Evolutionary conservation across 23 red algal genomes (phyloP).

Genomic region (Chondrus crispus): DNA sequence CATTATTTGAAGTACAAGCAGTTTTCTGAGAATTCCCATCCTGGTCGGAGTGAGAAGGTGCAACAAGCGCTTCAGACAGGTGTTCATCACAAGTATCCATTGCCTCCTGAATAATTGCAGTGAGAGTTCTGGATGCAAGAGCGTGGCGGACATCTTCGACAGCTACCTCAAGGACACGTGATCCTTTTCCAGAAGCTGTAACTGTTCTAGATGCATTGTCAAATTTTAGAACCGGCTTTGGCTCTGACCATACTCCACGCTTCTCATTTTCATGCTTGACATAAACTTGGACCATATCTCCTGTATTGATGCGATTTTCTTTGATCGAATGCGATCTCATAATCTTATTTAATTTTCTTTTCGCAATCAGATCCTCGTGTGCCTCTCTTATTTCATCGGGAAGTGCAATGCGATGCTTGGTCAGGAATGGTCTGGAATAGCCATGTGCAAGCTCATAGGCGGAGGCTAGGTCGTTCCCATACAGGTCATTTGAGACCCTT

Average conservation of each 20-base stretch:
- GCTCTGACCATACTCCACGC: neutral
- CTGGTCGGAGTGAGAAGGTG: no score
- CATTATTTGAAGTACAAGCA: no score
- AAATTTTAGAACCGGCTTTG: neutral
- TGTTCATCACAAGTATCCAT: neutral
- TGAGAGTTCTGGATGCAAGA: neutral
- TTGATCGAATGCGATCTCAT: neutral
- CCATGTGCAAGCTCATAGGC: neutral
- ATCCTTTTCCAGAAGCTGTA: neutral
- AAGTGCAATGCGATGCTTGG: neutral
- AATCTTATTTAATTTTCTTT: neutral
- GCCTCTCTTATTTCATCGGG: neutral
- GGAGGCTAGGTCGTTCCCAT: neutral
- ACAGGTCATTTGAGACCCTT: neutral
- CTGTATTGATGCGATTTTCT: neutral
- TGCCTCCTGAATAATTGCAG: neutral
- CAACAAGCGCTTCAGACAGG: no score
- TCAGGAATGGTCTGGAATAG: neutral
- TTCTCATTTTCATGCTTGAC: neutral
- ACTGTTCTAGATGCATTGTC: neutral
- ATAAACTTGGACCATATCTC: neutral
- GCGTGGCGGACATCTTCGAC: neutral
- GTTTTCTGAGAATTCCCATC: no score
- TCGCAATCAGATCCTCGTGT: neutral
- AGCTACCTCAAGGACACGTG: neutral